Base-by-base conservation (phyloP, 768 basidiomycete species). In the Kwoniella shandongensis region DNA sequence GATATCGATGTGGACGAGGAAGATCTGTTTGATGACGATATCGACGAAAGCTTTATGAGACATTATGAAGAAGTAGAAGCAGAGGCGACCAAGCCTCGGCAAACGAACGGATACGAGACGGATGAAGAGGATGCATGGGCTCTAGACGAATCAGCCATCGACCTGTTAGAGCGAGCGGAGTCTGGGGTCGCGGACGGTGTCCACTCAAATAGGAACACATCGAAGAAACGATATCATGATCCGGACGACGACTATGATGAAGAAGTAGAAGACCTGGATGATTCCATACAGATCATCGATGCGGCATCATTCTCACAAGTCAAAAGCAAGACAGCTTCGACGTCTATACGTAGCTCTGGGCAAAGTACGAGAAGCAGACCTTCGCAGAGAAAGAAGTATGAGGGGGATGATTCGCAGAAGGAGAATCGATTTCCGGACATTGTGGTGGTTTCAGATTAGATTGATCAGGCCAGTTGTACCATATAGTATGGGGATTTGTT, bases 1-100 rank as follows among this genome's bases (percentile, higher is more conserved):
- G 54, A 57, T 10, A 32, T 42, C 20, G 53, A 52, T 22, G 38
- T 27, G 1, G 61, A 62, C 47, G 52, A 51, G n/a, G 46, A 29
- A 6, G 60, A 57, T 30, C 40, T 46, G n/a, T 60, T 57, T 35
- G 61, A 53, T 20, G 36, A 27, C 15, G 56, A 58, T 11, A 35
- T 54, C 8, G 61, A 66, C 40, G 61, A 62, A 22, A 61, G 63
- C 40, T 54, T 62, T 35, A 30, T 65, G 1, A 35, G 61, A 27
- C 54, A 59, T n/a, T 51, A 61, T 13, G 56, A 59, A 22, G 59
- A 57, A n/a, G 63, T 52, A 4, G 59, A 57, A 46, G 61, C 61
- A 7, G 25, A 8, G 8, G 59, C 59, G 4, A 40, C 35, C 20
- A 39, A 25, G 45, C 20, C 27, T 44, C 25, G 44, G 3, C 32